Conservation (phyloP, 1,139 yeast species). For the Sugiyamaella pinicola region DNA sequence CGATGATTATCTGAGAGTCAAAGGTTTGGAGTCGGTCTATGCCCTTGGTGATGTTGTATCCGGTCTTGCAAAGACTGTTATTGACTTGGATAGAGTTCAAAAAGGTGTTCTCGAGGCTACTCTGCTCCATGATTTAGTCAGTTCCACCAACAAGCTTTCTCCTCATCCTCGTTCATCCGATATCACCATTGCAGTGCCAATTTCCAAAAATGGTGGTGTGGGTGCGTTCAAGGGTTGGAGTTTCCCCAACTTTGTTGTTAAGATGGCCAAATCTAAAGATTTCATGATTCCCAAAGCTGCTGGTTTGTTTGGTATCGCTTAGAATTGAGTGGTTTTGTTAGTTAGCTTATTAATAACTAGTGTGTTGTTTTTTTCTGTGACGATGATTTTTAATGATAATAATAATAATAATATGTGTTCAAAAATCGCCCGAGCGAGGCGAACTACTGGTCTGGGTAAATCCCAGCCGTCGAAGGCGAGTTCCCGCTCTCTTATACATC, state of each 20-base stretch:
- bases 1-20: conserved; percentile 32
- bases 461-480: too few species aligned
- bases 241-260: conserved; percentile 31
- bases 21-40: conserved; percentile 30
- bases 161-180: conserved; percentile 18
- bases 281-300: conserved; percentile 27
- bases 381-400: too few species aligned
- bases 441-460: too few species aligned
- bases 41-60: conserved; percentile 37
- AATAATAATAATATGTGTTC: too few species aligned
- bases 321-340: not conserved
- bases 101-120: conserved; percentile 23
- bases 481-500: too few species aligned
- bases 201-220: conserved; percentile 31
- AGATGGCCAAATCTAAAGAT: conserved; percentile 27
- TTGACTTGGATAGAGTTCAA: conserved; percentile 29
- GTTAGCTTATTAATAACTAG: not conserved
- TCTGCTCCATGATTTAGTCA: conserved; percentile 26
- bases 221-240: conserved; percentile 31
- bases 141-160: conserved; percentile 8
- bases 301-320: conserved; percentile 12
- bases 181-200: conserved; percentile 27
- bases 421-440: too few species aligned
- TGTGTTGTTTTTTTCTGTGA: too few species aligned
- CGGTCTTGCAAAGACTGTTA: conserved; percentile 24